Base-by-base conservation (phyloP, 2,329 filamentous ascomycete species). In the Pyricularia grisea region DNA sequence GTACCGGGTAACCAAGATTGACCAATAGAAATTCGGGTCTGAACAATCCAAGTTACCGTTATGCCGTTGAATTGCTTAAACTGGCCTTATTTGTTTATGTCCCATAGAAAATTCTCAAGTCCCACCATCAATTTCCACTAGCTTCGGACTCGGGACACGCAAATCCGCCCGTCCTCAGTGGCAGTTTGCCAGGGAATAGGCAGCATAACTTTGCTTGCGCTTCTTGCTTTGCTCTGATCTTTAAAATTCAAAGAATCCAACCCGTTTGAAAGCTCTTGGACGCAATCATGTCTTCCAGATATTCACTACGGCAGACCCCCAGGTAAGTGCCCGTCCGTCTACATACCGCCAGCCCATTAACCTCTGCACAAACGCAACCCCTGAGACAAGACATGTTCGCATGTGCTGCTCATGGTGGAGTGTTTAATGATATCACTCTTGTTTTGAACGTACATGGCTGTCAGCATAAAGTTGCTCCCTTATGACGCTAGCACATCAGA, bases 241-340 rank as follows among this genome's bases (percentile, higher is more conserved):
- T n/a, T 55, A 55, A n/a, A 55, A 12, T 10, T 20, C 42, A 55
- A n/a, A 2, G 4, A 55, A n/a, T n/a, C 20, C 42, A 55, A n/a
- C n/a, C 7, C n/a, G 17, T 20, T n/a, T 20, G 20, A 55, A n/a
- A 10, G 20, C 20, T n/a, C 7, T 55, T 55, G 42, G 42, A 55
- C 20, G 20, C 42, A 55, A n/a, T n/a, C n/a, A 55, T 55, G 42
- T 55, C 42, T 55, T 67, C 66, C 2, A 23, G 76, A 72, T 78
- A 78, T 65, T 78, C 76, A 10, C 69, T 78, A 25, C 71, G 76
- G 66, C 75, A 77, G 69, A 78, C 76, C 58, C 76, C 76, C 2
- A 75, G 74, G 76, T 77, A 70, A 72, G 76, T 70, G 17, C 6
- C 6, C 9, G 3, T 31, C 5, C n/a, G 5, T 10, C 2, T 42